Base-by-base conservation (phyloP, 2,329 filamentous ascomycete species). In the Hawksworthiomyces lignivorus region DNA sequence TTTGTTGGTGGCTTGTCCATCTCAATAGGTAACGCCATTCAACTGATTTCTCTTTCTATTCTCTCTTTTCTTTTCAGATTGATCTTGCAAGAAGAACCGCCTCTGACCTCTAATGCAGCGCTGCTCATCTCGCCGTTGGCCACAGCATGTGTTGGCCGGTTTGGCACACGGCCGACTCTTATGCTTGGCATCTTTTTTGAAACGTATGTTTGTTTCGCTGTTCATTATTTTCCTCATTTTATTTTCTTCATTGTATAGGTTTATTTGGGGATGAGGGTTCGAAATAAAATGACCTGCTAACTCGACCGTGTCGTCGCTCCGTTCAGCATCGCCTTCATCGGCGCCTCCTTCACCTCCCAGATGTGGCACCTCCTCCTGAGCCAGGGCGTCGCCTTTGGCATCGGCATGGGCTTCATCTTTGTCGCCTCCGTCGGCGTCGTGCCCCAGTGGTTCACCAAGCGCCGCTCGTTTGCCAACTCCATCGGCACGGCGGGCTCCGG, bases 281-380 rank as follows among this genome's bases (percentile, higher is more conserved):
- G n/a, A n/a, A n/a, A n/a, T 32, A 4, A 2, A 5, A 7, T 21
- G 6, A 12, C 15, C 22, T 26, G 14, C 31, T 35, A n/a, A n/a
- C n/a, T n/a, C n/a, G 21, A 35, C 30, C 11, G 14, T 12, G 4
- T 15, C 20, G n/a, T 21, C 21, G 2, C 15, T 17, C 39, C 30
- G 9, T 12, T 9, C 32, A 68, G 64, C 0, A 62, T 67, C 8
- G 79, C 77, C 18, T 72, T 89, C 46, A 73, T 88, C 33, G 77
- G 75, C 2, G 84, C 85, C 7, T 83, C 78, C 12, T 88, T 87
- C 52, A 74, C 82, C 0, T 65, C 57, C 14, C 55, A 75, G 43
- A 80, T 86, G 44, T 89, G 84, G 81, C 84, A 90, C 27, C 69
- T 92, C 1, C 80, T 88, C 44, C 70, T 90, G 0, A 75, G 72